Conservation (phyloP, 257 asterid genomes). For the Solanum okadae region DNA sequence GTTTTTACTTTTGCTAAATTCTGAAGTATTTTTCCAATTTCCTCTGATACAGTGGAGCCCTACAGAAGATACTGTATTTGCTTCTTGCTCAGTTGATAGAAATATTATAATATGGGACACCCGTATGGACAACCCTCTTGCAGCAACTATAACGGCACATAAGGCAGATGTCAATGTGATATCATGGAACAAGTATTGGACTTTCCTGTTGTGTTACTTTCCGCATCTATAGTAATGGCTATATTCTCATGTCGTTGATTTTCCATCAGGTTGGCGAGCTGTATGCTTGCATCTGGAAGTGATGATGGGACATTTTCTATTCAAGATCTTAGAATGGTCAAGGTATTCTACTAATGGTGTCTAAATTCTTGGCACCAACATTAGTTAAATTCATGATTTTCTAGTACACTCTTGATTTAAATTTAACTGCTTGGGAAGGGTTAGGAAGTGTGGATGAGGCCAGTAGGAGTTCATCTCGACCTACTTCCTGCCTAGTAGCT, state of each 20-base stretch:
- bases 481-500: background rate
- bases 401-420: background rate
- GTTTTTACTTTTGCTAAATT: background rate
- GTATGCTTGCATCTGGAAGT: slow-evolving; percentile 92
- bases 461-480: background rate
- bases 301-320: slow-evolving; percentile 93
- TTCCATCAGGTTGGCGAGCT: slow-evolving; percentile 63
- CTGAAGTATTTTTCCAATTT: background rate
- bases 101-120: slow-evolving; percentile 81
- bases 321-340: slow-evolving; percentile 76
- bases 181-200: slow-evolving; percentile 85
- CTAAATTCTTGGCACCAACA: background rate
- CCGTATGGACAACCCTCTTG: slow-evolving; percentile 76
- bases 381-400: background rate
- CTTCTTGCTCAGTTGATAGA: slow-evolving; percentile 91
- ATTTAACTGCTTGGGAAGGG: background rate
- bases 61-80: slow-evolving; percentile 65
- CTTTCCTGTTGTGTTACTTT: background rate
- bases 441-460: background rate
- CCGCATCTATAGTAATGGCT: background rate
- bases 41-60: slow-evolving; percentile 83
- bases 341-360: slow-evolving; percentile 30
- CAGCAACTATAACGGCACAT: slow-evolving; percentile 64
- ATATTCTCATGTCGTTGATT: slow-evolving; percentile 2
- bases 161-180: slow-evolving; percentile 93